These are phyloP conservation scores for Globisporangium acanthophoron DNA, from an alignment of 352 stramenopile genomes.

Conservation along the genomic window DNA sequence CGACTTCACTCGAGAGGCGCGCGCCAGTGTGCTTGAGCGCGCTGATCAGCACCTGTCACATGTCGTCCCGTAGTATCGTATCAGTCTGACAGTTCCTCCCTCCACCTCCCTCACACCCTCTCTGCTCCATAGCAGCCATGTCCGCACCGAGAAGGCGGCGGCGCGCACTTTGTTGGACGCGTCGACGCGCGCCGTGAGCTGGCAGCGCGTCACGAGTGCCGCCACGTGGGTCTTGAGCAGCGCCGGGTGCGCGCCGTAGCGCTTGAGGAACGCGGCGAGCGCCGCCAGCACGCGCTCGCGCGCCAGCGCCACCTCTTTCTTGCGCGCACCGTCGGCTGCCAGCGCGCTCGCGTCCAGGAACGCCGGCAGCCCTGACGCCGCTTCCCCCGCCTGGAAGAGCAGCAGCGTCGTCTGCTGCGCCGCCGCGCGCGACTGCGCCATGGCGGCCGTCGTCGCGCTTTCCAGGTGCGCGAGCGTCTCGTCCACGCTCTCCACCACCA, in stretches of 20 bases:
- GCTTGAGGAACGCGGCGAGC: constrained; percentile 44
- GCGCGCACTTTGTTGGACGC: constrained; percentile 65
- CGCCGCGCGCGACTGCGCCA: constrained; percentile 47
- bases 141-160: constrained; percentile 33
- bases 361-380: constrained; percentile 39
- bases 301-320: constrained; percentile 46
- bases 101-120: background rate
- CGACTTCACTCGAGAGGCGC: constrained; percentile 32
- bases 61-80: background rate
- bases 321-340: constrained; percentile 48
- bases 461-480: constrained; percentile 57
- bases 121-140: background rate
- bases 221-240: constrained; percentile 43
- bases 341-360: constrained; percentile 50
- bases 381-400: constrained; percentile 42
- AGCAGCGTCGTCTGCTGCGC: constrained; percentile 64
- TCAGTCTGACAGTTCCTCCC: background rate
- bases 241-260: constrained; percentile 37
- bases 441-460: constrained; percentile 32
- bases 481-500: constrained; percentile 60
- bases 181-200: constrained; percentile 45
- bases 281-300: constrained; percentile 44
- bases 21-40: constrained; percentile 39
- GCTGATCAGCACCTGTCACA: constrained; percentile 43
- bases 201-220: constrained; percentile 35